Evolutionary conservation across 306 rosid genomes (phyloP).

Genomic region (Quillaja saponaria): DNA sequence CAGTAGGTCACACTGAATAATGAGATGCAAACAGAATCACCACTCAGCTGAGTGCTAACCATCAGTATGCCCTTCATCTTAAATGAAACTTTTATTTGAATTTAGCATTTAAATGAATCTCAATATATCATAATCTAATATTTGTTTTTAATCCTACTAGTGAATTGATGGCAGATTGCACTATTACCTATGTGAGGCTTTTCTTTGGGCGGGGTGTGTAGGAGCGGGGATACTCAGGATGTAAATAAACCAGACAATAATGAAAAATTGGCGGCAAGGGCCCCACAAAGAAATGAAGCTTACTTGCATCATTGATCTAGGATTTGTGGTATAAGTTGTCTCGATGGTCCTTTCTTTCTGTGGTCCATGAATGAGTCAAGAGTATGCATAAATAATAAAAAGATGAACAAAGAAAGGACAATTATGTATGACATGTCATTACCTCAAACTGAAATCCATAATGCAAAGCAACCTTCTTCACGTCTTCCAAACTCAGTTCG

Average conservation of each 20-base stretch:
- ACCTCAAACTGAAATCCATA: conserved; percentile 87
- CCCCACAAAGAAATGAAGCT: conserved; percentile 30
- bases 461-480: conserved; percentile 72
- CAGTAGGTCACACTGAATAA: not conserved
- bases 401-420: no score
- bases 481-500: conserved; percentile 95
- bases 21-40: not conserved
- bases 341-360: conserved; percentile 83
- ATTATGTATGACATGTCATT: conserved; percentile 17
- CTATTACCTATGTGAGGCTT: no score
- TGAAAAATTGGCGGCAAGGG: not conserved
- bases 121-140: not conserved
- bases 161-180: conserved; percentile 1
- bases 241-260: not conserved
- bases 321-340: conserved; percentile 87
- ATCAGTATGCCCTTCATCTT: not conserved
- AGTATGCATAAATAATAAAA: conserved; percentile 23
- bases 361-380: conserved; percentile 27
- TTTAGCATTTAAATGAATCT: not conserved
- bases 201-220: no score
- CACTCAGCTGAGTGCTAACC: not conserved
- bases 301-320: conserved; percentile 96
- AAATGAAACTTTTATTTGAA: not conserved
- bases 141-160: not conserved
- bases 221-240: no score